Base-by-base conservation (phyloP, 2,329 filamentous ascomycete species). In the Clonostachys rosea region DNA sequence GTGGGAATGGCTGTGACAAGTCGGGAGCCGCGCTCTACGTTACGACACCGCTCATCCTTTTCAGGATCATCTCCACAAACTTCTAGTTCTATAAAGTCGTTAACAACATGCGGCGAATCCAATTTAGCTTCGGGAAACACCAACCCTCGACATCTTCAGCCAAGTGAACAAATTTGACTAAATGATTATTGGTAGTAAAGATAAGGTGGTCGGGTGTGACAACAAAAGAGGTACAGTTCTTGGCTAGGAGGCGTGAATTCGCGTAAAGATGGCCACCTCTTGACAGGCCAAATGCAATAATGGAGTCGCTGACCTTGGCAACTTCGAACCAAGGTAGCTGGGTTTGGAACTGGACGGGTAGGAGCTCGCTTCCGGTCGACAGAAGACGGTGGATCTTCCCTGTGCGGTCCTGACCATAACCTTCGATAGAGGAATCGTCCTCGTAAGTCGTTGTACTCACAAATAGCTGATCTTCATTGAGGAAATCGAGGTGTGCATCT, bases 111-210 rank as follows among this genome's bases (percentile, higher is more conserved):
- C 11, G 35, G 16, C 33, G 20, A 16, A 34, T 17, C 2, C 5
- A 40, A 13, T 17, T 18, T n/a, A 43, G 37, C 16, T 34, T 17
- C 2, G 9, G 42, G 12, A 12, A 18, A 13, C 35, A 57, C 70
- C 53, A 73, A 89, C 87, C 81, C 54, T 89, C 75, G 14, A 79
- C 72, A 49, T 73, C 69, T 5, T 81, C 76, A 17, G 56, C 52
- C 43, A 97, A 69, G 64, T 99, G 92, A 13, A 96, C 85, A 65
- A 96, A 96, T 65, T 99, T 99, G 52, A 99, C 75, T 5, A 96
- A 75, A 63, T 97, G 91, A 53, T 91, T 91, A 50, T 86, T 91
- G 1, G 94, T 99, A 1, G 94, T 99, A 59, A 92, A 91, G 49
- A 97, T 83, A 13, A 99, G 74, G 70, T 97, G 92, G 17, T 83